These are phyloP conservation scores for Leccinum brunneo-olivaceum DNA, from an alignment of 1,284 basidiomycete species.

Conservation along the genomic window DNA sequence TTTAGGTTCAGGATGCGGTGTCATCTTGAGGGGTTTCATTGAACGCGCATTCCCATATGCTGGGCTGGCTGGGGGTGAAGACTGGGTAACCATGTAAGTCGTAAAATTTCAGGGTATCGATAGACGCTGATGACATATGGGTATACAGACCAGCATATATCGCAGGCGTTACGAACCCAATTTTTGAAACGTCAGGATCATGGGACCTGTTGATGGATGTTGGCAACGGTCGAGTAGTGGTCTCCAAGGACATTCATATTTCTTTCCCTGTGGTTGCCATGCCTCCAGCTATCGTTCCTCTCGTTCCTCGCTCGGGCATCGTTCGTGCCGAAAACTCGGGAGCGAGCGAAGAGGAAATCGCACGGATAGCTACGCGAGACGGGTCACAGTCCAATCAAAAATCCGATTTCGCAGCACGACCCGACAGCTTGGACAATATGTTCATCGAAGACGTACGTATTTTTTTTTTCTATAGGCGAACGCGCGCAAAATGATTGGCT, in stretches of 20 bases:
- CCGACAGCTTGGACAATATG: slow-evolving; percentile 69
- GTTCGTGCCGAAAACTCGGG: slow-evolving; percentile 55
- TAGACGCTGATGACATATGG: slow-evolving; percentile 9
- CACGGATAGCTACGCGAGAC: slow-evolving; percentile 35
- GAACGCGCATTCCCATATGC: slow-evolving; percentile 92
- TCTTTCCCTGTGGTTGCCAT: slow-evolving; percentile 46
- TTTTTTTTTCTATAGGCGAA: slow-evolving; percentile 23
- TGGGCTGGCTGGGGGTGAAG: slow-evolving; percentile 81
- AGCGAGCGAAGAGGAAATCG: slow-evolving; percentile 58
- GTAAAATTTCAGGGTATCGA: not conserved
- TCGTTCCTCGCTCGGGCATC: slow-evolving; percentile 49
- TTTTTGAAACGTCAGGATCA: slow-evolving; percentile 78
- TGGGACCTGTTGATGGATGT: slow-evolving; percentile 96
- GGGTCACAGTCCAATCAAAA: slow-evolving; percentile 35
- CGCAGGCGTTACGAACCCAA: slow-evolving; percentile 94
- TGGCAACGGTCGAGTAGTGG: slow-evolving; percentile 76
- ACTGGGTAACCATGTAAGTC: slow-evolving; percentile 81
- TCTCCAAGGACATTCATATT: slow-evolving; percentile 75
- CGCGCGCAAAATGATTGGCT: slow-evolving; percentile 4
- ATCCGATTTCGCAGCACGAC: slow-evolving; percentile 48
- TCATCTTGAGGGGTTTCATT: slow-evolving; percentile 77
- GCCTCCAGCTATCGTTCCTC: slow-evolving; percentile 36
- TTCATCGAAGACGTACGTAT: slow-evolving; percentile 87
- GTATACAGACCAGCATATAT: slow-evolving; percentile 75
- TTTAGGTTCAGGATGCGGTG: slow-evolving; percentile 84